Conservation (phyloP, 495 filamentous ascomycete genomes). For the Talaromyces liani region DNA sequence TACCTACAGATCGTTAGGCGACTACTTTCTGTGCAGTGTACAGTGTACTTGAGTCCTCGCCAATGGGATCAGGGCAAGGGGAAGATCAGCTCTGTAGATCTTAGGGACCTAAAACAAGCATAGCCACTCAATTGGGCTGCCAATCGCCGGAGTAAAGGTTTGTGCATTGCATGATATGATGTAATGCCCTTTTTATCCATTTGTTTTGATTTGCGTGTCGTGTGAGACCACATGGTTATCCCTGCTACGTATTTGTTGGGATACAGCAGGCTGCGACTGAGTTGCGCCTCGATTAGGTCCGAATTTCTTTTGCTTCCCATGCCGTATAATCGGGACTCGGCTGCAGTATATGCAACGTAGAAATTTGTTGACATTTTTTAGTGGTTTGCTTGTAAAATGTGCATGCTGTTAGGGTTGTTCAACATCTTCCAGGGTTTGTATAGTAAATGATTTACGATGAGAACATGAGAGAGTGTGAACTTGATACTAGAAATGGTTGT, state of each 20-base stretch:
- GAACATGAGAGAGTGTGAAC: not conserved
- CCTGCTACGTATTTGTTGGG: not conserved
- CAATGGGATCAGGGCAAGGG: not conserved
- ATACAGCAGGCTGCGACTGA: not conserved
- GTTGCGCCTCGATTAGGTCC: not conserved
- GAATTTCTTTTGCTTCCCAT: not conserved
- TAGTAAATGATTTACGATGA: not conserved
- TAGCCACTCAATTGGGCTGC: not conserved
- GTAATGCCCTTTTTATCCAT: not conserved
- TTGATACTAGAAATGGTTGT: not conserved
- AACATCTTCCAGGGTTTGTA: not conserved
- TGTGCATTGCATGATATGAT: not conserved
- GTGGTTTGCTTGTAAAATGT: not conserved
- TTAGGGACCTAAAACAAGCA: not conserved
- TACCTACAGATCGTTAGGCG: not conserved
- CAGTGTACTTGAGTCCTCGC: not conserved
- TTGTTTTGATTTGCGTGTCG: not conserved
- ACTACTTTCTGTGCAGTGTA: not conserved
- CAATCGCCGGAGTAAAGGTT: not conserved
- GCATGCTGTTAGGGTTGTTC: not conserved
- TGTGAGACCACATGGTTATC: not conserved
- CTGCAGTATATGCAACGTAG: not conserved
- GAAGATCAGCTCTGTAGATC: not conserved
- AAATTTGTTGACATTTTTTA: not conserved
- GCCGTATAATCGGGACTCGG: not conserved